Percentiles rank a stretch among this genome's conserved stretches.
These are phyloP conservation scores for Cyathus striatus DNA, from an alignment of 768 basidiomycete species.

Conservation along the genomic window DNA sequence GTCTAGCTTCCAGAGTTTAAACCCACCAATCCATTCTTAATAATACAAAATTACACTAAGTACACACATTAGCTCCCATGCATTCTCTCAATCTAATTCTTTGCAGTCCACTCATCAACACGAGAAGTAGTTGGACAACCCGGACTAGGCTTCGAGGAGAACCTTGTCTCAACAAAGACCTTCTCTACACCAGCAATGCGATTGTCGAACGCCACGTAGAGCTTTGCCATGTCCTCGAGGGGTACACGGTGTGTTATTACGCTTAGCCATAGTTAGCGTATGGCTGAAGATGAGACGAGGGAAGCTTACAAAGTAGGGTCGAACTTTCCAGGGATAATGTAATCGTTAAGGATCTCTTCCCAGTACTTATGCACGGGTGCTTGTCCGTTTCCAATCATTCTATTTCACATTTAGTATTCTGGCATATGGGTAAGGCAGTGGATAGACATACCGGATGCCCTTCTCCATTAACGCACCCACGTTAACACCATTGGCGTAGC, in stretches of 20 bases:
- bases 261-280: slow-evolving; percentile 13
- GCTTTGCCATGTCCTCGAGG: slow-evolving; percentile 60
- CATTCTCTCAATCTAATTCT: too few relatives aligned
- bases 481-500: slow-evolving; percentile 63
- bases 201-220: slow-evolving; percentile 63
- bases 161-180: slow-evolving; percentile 71
- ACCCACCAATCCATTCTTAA: too few relatives aligned
- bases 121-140: slow-evolving; percentile 49
- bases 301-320: slow-evolving; percentile 52
- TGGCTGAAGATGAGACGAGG: background rate
- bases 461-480: slow-evolving; percentile 78
- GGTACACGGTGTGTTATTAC: slow-evolving; percentile 55
- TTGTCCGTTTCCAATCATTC: slow-evolving; percentile 69
- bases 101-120: slow-evolving; percentile 51
- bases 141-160: slow-evolving; percentile 33
- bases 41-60: too few relatives aligned
- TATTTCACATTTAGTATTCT: too few relatives aligned
- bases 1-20: too few relatives aligned
- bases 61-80: too few relatives aligned
- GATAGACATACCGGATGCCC: slow-evolving; percentile 41
- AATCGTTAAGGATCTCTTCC: slow-evolving; percentile 63
- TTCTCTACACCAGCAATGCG: slow-evolving; percentile 54
- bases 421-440: too few relatives aligned
- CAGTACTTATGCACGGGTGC: slow-evolving; percentile 73
- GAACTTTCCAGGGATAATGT: slow-evolving; percentile 59